A percentile compares a stretch with the other conserved stretches of the same genome.
Conservation (phyloP, 805 yeast genomes). For the Candida cerambycidarum region DNA sequence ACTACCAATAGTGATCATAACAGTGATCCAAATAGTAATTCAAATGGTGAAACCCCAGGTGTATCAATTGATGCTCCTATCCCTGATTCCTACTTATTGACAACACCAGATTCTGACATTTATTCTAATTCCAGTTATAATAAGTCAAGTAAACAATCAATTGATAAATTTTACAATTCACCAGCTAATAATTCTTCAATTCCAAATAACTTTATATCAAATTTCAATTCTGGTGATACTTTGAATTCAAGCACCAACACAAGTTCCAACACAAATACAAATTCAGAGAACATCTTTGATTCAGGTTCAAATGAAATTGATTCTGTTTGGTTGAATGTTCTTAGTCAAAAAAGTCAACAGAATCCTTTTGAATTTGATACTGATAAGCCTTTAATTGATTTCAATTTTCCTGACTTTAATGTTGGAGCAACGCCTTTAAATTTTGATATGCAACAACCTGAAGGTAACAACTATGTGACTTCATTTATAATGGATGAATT, state of each 20-base stretch:
- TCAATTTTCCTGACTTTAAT: slow-evolving; percentile 3
- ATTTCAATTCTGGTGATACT: not conserved
- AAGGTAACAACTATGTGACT: slow-evolving; percentile 7
- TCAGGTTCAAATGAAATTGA: slow-evolving; percentile 7
- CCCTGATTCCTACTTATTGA: too few relatives aligned
- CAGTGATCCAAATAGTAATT: slow-evolving; percentile 1
- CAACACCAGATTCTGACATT: slow-evolving; percentile 10
- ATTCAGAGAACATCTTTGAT: not conserved
- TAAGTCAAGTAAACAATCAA: not conserved
- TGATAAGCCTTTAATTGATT: not conserved
- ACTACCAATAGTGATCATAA: not conserved
- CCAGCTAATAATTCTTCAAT: not conserved
- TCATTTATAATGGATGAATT: slow-evolving; percentile 10
- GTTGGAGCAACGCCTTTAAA: slow-evolving; percentile 3
- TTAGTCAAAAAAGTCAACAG: slow-evolving; percentile 8
- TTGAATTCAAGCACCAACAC: not conserved
- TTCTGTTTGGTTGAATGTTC: slow-evolving; percentile 9
- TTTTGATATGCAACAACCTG: slow-evolving; percentile 5
- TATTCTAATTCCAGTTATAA: slow-evolving; percentile 7
- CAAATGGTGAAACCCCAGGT: slow-evolving; percentile 2
- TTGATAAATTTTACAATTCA: not conserved
- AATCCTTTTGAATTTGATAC: not conserved
- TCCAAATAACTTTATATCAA: not conserved
- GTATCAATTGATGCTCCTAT: not conserved
- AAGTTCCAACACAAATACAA: not conserved